phyloP scores from a whole-genome alignment of 1,284 basidiomycete species.

The Heimioporus punctisporus region DNA sequence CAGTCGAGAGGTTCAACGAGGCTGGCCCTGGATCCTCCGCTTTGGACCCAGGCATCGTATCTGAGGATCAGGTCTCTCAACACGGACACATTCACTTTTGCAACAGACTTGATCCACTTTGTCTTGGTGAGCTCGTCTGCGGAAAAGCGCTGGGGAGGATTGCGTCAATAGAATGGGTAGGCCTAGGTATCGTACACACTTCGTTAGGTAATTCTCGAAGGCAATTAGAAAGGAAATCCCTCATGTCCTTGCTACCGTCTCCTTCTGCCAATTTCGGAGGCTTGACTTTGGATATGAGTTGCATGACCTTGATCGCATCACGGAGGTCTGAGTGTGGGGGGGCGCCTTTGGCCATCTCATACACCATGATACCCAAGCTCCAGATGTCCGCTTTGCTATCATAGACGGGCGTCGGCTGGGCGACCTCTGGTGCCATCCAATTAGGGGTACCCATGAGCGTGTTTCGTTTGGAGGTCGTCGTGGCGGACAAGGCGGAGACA shows the following conservation, averaged over 20 bases:
- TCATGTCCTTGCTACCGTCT: slow-evolving; percentile 83
- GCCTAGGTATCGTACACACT: slow-evolving; percentile 47
- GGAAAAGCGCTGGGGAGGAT: slow-evolving; percentile 66
- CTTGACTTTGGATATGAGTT: slow-evolving; percentile 88
- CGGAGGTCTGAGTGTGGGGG: slow-evolving; percentile 86
- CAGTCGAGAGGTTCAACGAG: slow-evolving; percentile 74
- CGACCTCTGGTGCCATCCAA: slow-evolving; percentile 99
- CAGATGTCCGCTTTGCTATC: slow-evolving; percentile 97
- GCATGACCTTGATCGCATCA: slow-evolving; percentile 88
- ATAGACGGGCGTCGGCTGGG: slow-evolving; percentile 86
- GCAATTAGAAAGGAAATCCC: slow-evolving; percentile 89
- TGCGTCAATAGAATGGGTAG: not conserved
- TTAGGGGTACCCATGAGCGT: slow-evolving; percentile 97
- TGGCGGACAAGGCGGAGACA: slow-evolving; percentile 91
- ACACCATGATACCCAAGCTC: slow-evolving; percentile 95
- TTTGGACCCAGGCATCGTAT: slow-evolving; percentile 78
- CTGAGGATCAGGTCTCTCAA: slow-evolving; percentile 87
- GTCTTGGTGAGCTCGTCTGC: slow-evolving; percentile 91
- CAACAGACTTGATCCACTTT: slow-evolving; percentile 90
- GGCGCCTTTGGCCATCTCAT: slow-evolving; percentile 95
- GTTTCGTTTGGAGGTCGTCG: slow-evolving; percentile 87
- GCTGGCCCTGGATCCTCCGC: slow-evolving; percentile 81
- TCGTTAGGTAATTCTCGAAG: slow-evolving; percentile 84
- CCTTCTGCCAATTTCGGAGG: slow-evolving; percentile 82
- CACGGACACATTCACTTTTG: slow-evolving; percentile 69